Conservation (phyloP, 1,284 basidiomycete species). For the Sparassis latifolia region DNA sequence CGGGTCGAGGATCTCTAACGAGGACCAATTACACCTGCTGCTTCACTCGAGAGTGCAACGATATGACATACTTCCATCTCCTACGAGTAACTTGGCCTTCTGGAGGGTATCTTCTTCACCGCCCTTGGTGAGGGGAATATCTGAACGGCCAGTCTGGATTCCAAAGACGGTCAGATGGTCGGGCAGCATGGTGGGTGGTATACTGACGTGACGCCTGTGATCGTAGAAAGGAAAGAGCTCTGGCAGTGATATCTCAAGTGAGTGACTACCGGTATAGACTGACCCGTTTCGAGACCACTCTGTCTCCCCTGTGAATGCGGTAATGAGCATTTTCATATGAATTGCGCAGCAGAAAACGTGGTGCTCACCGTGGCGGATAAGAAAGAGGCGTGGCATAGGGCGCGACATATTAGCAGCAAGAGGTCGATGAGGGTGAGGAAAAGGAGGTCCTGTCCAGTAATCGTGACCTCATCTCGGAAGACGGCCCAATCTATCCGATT, state of each 20-base stretch:
- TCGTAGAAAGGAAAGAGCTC: not conserved
- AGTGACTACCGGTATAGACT: slow-evolving; percentile 17
- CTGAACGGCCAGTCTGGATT: slow-evolving; percentile 77
- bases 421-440: not conserved
- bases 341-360: not conserved
- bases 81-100: slow-evolving; percentile 65
- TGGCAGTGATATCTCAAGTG: slow-evolving; percentile 1
- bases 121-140: slow-evolving; percentile 80
- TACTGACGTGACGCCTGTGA: slow-evolving; percentile 66
- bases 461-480: no score
- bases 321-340: no score
- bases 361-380: slow-evolving; percentile 67
- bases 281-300: slow-evolving; percentile 90
- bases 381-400: slow-evolving; percentile 68
- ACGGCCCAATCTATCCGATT: no score
- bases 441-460: not conserved
- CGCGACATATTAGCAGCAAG: slow-evolving; percentile 22
- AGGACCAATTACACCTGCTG: slow-evolving; percentile 3
- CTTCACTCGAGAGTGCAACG: not conserved
- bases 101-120: slow-evolving; percentile 72
- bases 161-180: slow-evolving; percentile 3
- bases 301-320: slow-evolving; percentile 63
- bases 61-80: slow-evolving; percentile 60
- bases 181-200: not conserved
- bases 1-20: slow-evolving; percentile 73